Evolutionary conservation across 2,329 filamentous ascomycete genomes (phyloP), one percentile per base, ranked within the genome.

Genomic region (Alternaria dauci): DNA sequence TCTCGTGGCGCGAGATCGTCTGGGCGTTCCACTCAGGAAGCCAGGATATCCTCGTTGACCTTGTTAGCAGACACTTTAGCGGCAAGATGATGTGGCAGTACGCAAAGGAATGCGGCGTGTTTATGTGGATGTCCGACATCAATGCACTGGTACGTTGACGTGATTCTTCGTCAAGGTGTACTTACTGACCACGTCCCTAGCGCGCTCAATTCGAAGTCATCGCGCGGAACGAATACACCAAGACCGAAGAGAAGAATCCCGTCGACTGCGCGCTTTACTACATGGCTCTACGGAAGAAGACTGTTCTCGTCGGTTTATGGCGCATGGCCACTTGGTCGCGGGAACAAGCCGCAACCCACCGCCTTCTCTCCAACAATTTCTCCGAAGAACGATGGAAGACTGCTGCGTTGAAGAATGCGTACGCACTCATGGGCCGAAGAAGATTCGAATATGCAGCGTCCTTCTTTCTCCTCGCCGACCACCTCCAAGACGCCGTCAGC

Each of bases 361-460:
- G 87, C 62, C 84, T 99, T 30, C 82, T 99, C 23, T 86, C 90
- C n/a, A 96, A 97, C 72, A 93, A 98, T 76, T 99, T 99, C 77
- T 85, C 88, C 4, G 91, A 97, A 63, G 85, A 89, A 0, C 90
- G 92, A 68, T 98, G 95, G 92, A 91, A 87, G 76, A 96, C 91
- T 1, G 88, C 92, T 5, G 95, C 95, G 0, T 82, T 96, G 61
- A 99, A 99, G 80, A 99, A 99, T 76, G 95, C 95, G 0, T 99
- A 97, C 79, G 94, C 95, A 3, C 80, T 99, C 55, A 89, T 99
- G 74, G 95, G 94, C 66, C 96, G 93, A 79, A 87, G 93, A 44
- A 86, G 95, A 51, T 97, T 97, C 76, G 93, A 92, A 79, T 99
- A 99, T 73, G 94, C 95, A 3, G 95, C 94, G 1, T 91, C 95